Conservation (phyloP, 441 rosid genomes). For the Pelargonium fulgidum region DNA sequence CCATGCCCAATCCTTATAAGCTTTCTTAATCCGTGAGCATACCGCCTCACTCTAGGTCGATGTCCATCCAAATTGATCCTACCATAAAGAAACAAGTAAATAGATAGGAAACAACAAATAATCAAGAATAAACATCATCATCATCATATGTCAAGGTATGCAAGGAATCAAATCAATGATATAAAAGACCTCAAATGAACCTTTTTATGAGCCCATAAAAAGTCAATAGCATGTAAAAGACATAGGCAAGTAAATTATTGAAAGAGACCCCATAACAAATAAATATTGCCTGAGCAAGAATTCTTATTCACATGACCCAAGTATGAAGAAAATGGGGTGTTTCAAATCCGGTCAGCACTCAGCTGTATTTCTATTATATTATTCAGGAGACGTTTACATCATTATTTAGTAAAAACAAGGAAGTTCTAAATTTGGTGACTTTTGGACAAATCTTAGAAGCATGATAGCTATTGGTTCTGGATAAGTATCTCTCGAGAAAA, state of each 20-base stretch:
- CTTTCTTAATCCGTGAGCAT: slow-evolving; percentile 74
- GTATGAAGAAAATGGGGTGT: not conserved
- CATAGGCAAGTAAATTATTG: not conserved
- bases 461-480: not conserved
- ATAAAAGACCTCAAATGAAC: slow-evolving; percentile 6
- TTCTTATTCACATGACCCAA: not conserved
- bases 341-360: too few species aligned
- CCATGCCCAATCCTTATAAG: slow-evolving; percentile 90
- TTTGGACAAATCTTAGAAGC: not conserved
- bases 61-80: slow-evolving; percentile 87
- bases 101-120: slow-evolving; percentile 8
- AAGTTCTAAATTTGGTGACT: not conserved
- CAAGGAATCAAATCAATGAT: slow-evolving; percentile 5
- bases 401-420: not conserved
- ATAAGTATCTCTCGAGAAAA: not conserved
- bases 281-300: not conserved
- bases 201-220: slow-evolving; percentile 11
- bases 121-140: not conserved
- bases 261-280: slow-evolving; percentile 1
- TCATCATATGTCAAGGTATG: slow-evolving; percentile 8
- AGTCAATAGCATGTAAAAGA: not conserved
- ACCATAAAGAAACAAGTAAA: slow-evolving; percentile 23
- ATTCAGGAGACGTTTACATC: not conserved
- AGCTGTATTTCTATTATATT: not conserved
- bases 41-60: slow-evolving; percentile 85